Base-by-base conservation (phyloP, 495 filamentous ascomycete species). In the Beverwykella pulmonaria region DNA sequence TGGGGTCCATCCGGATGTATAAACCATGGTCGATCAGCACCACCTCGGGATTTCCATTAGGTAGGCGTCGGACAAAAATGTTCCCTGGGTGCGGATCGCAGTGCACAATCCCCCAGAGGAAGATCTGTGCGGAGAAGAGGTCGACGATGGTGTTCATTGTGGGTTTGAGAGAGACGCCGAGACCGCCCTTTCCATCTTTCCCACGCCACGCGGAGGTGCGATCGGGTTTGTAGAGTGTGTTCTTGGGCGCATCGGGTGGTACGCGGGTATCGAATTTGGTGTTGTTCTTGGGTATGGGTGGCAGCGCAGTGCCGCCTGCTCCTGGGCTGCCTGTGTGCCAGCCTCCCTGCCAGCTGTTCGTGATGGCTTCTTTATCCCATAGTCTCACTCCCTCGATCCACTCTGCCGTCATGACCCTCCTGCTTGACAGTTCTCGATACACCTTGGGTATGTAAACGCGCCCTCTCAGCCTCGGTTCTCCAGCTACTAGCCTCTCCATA, bases 11-110 rank as follows among this genome's bases (percentile, higher is more conserved):
- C 73, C 88, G 88, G 58, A 98, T 90, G 77, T 98, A 98, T 29
- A 98, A 83, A 0, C 93, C 93, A 75, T 98, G 93, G 77, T 98
- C 93, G 71, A 98, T 97, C 10, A 98, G 87, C 1, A 97, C 92
- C 19, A 98, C 82, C 75, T 98, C 92, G 0, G 94, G 82, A 41
- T 88, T 83, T 30, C 93, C 93, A 30, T 80, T 86, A 1, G 92
- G 91, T 20, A 90, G 80, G 0, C 94, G 90, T 1, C 93, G 86
- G 72, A 97, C 89, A 78, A 98, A 95, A 72, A 98, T 95, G 76
- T 98, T 98, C 0, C 93, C 93, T 0, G 94, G 94, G 71, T 98
- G 93, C 1, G 93, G 93, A 75, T 98, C 93, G 76, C 92, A 96
- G 78, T 98, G 93, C 0, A 98, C 90, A 46, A 87, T 83, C 22